A percentile compares a stretch with the other conserved stretches of the same genome.
These are phyloP conservation scores for Yarrowia galli DNA, from an alignment of 1,139 yeast genomes.

Conservation along the genomic window DNA sequence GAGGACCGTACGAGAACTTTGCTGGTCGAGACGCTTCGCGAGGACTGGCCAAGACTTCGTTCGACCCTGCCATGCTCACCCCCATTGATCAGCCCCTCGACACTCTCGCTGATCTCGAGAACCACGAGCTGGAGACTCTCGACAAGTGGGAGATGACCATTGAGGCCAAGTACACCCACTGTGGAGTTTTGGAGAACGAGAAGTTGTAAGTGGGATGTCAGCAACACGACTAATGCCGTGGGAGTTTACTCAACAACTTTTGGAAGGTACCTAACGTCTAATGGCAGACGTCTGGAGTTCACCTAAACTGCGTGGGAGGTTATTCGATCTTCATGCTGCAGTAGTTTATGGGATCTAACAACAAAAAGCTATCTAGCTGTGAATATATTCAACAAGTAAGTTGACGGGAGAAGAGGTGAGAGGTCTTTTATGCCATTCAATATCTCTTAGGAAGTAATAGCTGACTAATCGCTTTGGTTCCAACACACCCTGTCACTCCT, in stretches of 20 bases:
- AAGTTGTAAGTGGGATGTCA: background rate
- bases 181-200: constrained; percentile 48
- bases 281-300: no score
- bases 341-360: no score
- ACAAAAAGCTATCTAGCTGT: no score
- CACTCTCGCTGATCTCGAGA: constrained; percentile 63
- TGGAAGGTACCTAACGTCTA: no score
- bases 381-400: no score
- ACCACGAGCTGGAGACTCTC: constrained; percentile 70
- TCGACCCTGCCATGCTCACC: constrained; percentile 61
- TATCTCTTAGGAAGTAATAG: no score
- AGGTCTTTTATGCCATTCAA: no score
- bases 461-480: no score
- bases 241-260: background rate
- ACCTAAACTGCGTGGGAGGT: background rate
- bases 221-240: background rate
- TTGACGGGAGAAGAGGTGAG: no score
- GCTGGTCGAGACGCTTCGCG: constrained; percentile 98
- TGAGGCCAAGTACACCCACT: constrained; percentile 60
- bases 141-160: constrained; percentile 87
- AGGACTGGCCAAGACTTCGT: constrained; percentile 89
- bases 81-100: constrained; percentile 68
- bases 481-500: no score
- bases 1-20: constrained; percentile 93
- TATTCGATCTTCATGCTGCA: no score